Evolutionary conservation across 306 rosid species (phyloP).

Genomic region (Vicia villosa): DNA sequence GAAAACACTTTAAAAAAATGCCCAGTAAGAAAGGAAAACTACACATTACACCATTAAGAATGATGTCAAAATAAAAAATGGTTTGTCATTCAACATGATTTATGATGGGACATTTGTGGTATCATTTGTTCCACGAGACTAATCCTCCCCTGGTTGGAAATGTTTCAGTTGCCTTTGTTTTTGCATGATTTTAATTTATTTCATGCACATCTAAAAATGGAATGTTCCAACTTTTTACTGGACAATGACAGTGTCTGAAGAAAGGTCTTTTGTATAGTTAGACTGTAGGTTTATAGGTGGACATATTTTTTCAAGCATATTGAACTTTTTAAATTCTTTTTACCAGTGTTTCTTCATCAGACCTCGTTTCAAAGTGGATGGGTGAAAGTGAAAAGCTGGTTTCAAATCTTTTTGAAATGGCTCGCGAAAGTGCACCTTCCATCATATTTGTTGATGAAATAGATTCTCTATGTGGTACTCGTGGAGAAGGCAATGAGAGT

Average conservation of each 20-base stretch:
- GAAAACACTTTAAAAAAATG: neutral
- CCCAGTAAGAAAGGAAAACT: neutral
- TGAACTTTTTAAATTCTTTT: slow-evolving; percentile 38
- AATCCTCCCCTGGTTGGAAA: slow-evolving; percentile 1
- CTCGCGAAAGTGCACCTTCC: slow-evolving; percentile 99
- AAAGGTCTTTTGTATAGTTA: neutral
- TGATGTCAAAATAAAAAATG: neutral
- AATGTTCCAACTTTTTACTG: slow-evolving; percentile 6
- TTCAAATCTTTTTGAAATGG: slow-evolving; percentile 96
- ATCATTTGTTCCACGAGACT: neutral
- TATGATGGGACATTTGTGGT: neutral
- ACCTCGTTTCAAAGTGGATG: slow-evolving; percentile 99
- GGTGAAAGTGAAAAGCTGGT: slow-evolving; percentile 99
- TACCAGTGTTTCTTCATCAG: slow-evolving; percentile 89
- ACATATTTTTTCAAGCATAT: slow-evolving; percentile 23
- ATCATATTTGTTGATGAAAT: slow-evolving; percentile 97
- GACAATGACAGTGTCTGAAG: neutral
- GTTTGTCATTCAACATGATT: neutral
- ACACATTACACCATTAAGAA: neutral
- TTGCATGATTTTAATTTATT: slow-evolving; percentile 16
- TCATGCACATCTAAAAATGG: neutral
- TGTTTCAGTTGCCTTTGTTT: neutral
- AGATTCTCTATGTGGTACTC: slow-evolving; percentile 94
- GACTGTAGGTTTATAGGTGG: slow-evolving; percentile 17
- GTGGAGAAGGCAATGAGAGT: slow-evolving; percentile 99